phyloP scores from a whole-genome alignment of 331 rosid genomes.

The Rosa hybrid region DNA sequence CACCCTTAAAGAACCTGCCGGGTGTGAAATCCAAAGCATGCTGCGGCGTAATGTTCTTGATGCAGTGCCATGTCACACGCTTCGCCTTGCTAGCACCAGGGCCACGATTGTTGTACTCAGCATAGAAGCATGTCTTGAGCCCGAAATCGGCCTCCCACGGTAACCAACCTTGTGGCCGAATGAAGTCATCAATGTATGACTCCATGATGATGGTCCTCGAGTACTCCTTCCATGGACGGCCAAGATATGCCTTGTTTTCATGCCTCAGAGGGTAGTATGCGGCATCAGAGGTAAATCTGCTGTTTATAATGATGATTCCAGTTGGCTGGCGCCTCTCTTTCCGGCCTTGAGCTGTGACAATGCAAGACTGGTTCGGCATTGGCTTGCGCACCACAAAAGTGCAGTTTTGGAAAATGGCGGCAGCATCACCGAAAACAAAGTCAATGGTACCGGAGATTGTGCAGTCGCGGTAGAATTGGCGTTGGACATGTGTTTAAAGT shows the following conservation, averaged over 20 bases:
- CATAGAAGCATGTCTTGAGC: constrained; percentile 41
- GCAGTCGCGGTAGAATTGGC: constrained; percentile 72
- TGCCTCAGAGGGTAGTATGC: constrained; percentile 38
- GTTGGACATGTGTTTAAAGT: constrained; percentile 61
- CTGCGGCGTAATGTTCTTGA: constrained; percentile 37
- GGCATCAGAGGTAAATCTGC: constrained; percentile 44
- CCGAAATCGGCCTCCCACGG: constrained; percentile 48
- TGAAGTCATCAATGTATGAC: constrained; percentile 51
- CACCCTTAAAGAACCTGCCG: constrained; percentile 31
- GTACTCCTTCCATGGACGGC: constrained; percentile 61
- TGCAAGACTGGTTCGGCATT: constrained; percentile 53
- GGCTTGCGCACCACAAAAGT: constrained; percentile 61
- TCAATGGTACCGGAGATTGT: constrained; percentile 66
- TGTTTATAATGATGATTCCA: constrained; percentile 50
- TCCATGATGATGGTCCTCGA: constrained; percentile 63
- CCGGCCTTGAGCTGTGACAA: constrained; percentile 71
- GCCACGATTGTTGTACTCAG: constrained; percentile 46
- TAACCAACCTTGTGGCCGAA: constrained; percentile 52
- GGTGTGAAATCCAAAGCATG: constrained; percentile 28
- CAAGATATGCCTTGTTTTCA: constrained; percentile 42
- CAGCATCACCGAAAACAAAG: constrained; percentile 63
- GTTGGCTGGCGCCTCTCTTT: constrained; percentile 53
- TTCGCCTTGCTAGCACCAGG: constrained; percentile 37
- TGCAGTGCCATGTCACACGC: constrained; percentile 55
- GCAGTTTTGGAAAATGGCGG: constrained; percentile 59